Conservation (phyloP, 2,329 filamentous ascomycete species). For the Colletotrichum sansevieriae region DNA sequence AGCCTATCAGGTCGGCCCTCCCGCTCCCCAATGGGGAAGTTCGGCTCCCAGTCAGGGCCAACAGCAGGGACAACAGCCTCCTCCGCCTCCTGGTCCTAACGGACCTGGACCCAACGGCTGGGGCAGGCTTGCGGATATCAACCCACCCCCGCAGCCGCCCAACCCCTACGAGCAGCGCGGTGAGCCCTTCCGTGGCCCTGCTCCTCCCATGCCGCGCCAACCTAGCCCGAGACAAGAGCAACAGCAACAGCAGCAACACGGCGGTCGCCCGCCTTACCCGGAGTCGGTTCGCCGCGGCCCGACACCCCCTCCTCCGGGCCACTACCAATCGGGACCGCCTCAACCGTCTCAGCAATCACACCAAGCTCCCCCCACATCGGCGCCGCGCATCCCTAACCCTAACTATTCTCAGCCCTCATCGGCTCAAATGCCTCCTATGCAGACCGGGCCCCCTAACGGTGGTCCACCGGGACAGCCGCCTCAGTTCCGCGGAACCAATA, state of each 20-base stretch:
- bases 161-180: constrained; percentile 85
- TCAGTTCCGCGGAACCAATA: constrained; percentile 78
- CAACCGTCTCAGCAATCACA: constrained; percentile 63
- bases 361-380: constrained; percentile 52
- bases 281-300: constrained; percentile 62
- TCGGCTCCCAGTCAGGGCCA: constrained; percentile 70
- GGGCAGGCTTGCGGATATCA: constrained; percentile 82
- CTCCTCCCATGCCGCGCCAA: constrained; percentile 76
- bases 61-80: constrained; percentile 51
- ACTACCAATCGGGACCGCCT: constrained; percentile 64
- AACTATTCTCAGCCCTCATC: constrained; percentile 66
- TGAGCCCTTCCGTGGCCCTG: constrained; percentile 77
- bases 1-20: constrained; percentile 89
- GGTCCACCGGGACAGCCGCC: constrained; percentile 69
- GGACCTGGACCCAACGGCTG: constrained; percentile 69
- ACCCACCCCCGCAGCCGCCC: constrained; percentile 78
- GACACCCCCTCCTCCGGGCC: constrained; percentile 64
- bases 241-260: constrained; percentile 57
- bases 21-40: constrained; percentile 90
- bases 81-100: constrained; percentile 71
- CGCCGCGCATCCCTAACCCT: constrained; percentile 71
- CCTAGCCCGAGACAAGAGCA: constrained; percentile 82
- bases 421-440: constrained; percentile 53
- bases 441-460: constrained; percentile 52
- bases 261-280: constrained; percentile 37